Evolutionary conservation across 73 alveolate genomes (phyloP).

Genomic region (Uronychia setigera): DNA sequence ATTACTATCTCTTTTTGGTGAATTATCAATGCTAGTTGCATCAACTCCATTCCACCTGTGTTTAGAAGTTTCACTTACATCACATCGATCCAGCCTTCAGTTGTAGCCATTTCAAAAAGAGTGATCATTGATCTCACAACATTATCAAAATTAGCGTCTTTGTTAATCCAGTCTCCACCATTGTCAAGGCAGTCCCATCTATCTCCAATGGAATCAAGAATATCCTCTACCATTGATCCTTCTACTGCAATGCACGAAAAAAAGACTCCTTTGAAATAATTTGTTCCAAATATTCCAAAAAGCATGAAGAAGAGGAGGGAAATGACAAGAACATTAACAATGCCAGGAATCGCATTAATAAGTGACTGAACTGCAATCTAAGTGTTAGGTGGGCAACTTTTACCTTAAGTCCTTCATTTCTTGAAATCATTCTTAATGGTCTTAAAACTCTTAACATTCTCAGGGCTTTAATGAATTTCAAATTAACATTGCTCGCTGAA

Average conservation of each 20-base stretch:
- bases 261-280: conserved; percentile 68
- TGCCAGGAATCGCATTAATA: conserved; percentile 56
- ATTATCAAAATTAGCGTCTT: conserved; percentile 24
- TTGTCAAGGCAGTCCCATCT: conserved; percentile 56
- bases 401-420: conserved; percentile 72
- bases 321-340: conserved; percentile 61
- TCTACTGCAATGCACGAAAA: conserved; percentile 23
- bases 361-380: conserved; percentile 55
- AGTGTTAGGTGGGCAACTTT: conserved; percentile 5
- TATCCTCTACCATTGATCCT: neutral
- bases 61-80: conserved; percentile 42
- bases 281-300: conserved; percentile 75
- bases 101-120: conserved; percentile 64
- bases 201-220: neutral
- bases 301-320: conserved; percentile 64
- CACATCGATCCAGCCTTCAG: conserved; percentile 73
- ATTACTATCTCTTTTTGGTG: conserved; percentile 36
- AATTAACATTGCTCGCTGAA: conserved; percentile 10
- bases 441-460: conserved; percentile 71
- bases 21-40: neutral
- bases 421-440: conserved; percentile 72
- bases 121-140: conserved; percentile 53
- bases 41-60: conserved; percentile 14
- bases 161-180: conserved; percentile 57
- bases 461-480: conserved; percentile 46